Evolutionary conservation across 345 rosid genomes (phyloP).

Genomic region (Eucalyptus tenuipes): DNA sequence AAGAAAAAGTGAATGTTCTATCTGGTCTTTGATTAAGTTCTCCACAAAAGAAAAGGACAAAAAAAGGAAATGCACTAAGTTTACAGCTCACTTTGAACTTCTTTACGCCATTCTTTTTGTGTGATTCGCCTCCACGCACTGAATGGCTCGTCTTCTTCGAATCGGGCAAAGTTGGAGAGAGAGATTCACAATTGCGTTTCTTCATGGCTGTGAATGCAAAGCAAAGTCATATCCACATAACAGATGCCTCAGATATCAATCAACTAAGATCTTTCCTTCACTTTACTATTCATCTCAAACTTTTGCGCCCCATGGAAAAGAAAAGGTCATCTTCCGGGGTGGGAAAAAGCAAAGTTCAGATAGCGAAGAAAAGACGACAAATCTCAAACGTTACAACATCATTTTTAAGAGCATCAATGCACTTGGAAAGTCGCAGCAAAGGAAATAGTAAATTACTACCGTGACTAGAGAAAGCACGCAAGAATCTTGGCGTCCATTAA

Average conservation of each 20-base stretch:
- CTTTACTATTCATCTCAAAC: background rate
- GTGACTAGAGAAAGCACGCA: slow-evolving; percentile 3
- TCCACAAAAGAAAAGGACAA: background rate
- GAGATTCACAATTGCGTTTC: slow-evolving; percentile 47
- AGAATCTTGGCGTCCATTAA: slow-evolving; percentile 7
- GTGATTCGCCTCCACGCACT: slow-evolving; percentile 18
- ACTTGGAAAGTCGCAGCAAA: slow-evolving; percentile 6
- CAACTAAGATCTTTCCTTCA: background rate
- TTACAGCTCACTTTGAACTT: slow-evolving; percentile 20
- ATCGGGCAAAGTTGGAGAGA: slow-evolving; percentile 32
- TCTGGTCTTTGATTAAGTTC: background rate
- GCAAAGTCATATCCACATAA: background rate
- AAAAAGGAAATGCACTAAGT: background rate
- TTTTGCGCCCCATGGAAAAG: background rate
- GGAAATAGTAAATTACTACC: slow-evolving; percentile 1
- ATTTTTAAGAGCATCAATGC: slow-evolving; percentile 3
- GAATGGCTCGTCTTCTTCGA: slow-evolving; percentile 40
- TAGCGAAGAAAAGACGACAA: background rate
- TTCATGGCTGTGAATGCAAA: slow-evolving; percentile 65
- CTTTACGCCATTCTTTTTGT: slow-evolving; percentile 23
- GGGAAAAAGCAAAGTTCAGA: background rate
- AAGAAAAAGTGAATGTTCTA: background rate
- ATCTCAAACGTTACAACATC: background rate
- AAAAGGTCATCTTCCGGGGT: background rate
- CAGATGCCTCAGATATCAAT: background rate